These are phyloP conservation scores for Gracilaria vermiculophylla DNA, from an alignment of 23 red algal species.

Conservation along the genomic window DNA sequence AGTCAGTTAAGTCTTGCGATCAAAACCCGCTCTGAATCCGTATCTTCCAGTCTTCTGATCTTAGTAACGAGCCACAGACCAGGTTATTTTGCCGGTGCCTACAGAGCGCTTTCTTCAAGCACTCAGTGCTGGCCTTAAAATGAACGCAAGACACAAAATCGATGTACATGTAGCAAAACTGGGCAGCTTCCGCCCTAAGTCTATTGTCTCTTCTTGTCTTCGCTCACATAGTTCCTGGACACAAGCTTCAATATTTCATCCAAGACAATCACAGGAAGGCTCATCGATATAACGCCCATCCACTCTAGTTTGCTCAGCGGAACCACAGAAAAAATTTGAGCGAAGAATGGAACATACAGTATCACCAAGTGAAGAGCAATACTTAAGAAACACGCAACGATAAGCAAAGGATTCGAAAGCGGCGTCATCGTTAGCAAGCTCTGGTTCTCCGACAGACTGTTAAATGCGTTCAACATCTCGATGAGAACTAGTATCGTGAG, in stretches of 20 bases:
- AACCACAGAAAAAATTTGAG: slow-evolving; percentile 83
- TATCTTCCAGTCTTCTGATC: too few species aligned
- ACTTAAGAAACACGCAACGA: slow-evolving; percentile 77
- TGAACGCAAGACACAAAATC: slow-evolving; percentile 1
- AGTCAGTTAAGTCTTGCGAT: too few species aligned
- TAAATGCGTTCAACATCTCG: slow-evolving; percentile 99
- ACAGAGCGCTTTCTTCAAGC: background rate
- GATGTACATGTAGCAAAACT: background rate
- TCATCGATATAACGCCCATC: slow-evolving; percentile 78
- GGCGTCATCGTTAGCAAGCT: slow-evolving; percentile 81
- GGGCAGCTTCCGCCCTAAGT: background rate
- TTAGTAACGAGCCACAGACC: too few species aligned
- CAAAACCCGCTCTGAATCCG: too few species aligned
- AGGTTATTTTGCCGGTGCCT: too few species aligned
- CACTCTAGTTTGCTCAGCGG: slow-evolving; percentile 86
- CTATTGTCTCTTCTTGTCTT: slow-evolving; percentile 67
- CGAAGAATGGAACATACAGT: slow-evolving; percentile 90
- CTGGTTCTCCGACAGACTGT: slow-evolving; percentile 93
- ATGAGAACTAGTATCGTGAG: slow-evolving; percentile 89
- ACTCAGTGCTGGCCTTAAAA: background rate
- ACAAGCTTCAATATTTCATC: slow-evolving; percentile 93
- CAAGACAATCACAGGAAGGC: slow-evolving; percentile 83
- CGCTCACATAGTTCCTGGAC: slow-evolving; percentile 49
- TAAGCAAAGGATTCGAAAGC: slow-evolving; percentile 83
- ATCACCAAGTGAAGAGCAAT: slow-evolving; percentile 86